phyloP scores from a whole-genome alignment of 2,329 filamentous ascomycete species.

The Ophiostoma novo-ulmi region DNA sequence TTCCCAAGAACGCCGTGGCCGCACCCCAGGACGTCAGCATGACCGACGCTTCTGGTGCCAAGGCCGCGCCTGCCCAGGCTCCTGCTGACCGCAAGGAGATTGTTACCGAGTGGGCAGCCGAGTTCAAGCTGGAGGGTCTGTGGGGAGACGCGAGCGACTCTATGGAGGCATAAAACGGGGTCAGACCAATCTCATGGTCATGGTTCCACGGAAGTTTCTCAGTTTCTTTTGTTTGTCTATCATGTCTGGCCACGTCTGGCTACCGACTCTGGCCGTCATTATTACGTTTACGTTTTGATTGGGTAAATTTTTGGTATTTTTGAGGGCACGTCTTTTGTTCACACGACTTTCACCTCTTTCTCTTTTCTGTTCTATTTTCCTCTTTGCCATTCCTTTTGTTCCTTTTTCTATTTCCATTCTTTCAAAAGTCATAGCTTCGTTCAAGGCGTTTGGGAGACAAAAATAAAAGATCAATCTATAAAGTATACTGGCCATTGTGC shows the following conservation, averaged over 20 bases:
- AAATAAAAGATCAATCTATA: slow-evolving; percentile 15
- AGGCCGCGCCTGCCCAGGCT: slow-evolving; percentile 30
- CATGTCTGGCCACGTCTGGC: slow-evolving; percentile 3
- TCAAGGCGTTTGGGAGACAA: slow-evolving; percentile 22
- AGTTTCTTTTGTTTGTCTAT: slow-evolving; percentile 15
- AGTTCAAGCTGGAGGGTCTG: slow-evolving; percentile 90
- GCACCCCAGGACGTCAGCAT: slow-evolving; percentile 28
- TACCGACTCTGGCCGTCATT: slow-evolving; percentile 13
- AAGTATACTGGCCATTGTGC: not conserved
- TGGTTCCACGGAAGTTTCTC: not conserved
- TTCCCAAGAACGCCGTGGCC: slow-evolving; percentile 63
- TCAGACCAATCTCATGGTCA: not conserved
- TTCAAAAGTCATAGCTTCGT: slow-evolving; percentile 14
- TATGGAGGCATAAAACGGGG: slow-evolving; percentile 46
- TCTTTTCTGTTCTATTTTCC: not conserved
- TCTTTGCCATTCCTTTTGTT: not conserved
- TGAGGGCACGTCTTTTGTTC: slow-evolving; percentile 3
- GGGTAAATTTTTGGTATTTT: slow-evolving; percentile 16
- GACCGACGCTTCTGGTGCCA: not conserved
- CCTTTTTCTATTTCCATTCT: not conserved
- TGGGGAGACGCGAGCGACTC: slow-evolving; percentile 63
- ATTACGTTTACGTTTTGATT: slow-evolving; percentile 14
- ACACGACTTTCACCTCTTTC: slow-evolving; percentile 1
- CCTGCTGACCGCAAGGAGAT: slow-evolving; percentile 72
- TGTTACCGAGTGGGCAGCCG: slow-evolving; percentile 85